Evolutionary conservation across 768 basidiomycete genomes (phyloP).

Genomic region (Cystofilobasidium capitatum): DNA sequence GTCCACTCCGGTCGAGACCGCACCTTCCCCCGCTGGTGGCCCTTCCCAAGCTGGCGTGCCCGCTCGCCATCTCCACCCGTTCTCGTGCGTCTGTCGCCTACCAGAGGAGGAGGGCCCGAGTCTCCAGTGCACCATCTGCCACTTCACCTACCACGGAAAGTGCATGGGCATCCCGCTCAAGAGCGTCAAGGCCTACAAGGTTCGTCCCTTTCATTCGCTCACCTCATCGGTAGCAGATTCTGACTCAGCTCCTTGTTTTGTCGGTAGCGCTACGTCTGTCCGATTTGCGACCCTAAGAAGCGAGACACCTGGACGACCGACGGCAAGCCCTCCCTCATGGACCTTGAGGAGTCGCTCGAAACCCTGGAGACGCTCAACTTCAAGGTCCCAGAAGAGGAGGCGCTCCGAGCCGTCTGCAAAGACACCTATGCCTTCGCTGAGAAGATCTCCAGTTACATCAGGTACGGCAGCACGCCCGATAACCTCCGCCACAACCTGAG

Average conservation of each 20-base stretch:
- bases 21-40: neutral
- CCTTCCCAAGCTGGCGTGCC: neutral
- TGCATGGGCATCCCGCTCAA: slow-evolving; percentile 32
- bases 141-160: slow-evolving; percentile 34
- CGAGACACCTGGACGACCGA: slow-evolving; percentile 18
- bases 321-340: slow-evolving; percentile 24
- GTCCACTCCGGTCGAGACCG: neutral
- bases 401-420: slow-evolving; percentile 26
- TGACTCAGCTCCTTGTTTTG: neutral
- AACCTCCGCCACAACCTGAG: slow-evolving; percentile 30
- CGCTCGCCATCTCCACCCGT: neutral
- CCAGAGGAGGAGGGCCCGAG: slow-evolving; percentile 29
- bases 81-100: slow-evolving; percentile 36
- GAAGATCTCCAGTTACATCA: slow-evolving; percentile 13
- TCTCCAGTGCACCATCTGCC: slow-evolving; percentile 32
- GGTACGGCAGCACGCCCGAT: slow-evolving; percentile 21
- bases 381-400: slow-evolving; percentile 31
- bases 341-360: slow-evolving; percentile 18
- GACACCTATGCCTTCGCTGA: slow-evolving; percentile 28
- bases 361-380: slow-evolving; percentile 31
- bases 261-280: slow-evolving; percentile 23
- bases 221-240: neutral
- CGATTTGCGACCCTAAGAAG: slow-evolving; percentile 23
- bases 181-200: slow-evolving; percentile 24
- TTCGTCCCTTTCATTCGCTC: neutral